phyloP scores from a whole-genome alignment of 371 early-diverging fungal species.

The Nematocida sp. region DNA sequence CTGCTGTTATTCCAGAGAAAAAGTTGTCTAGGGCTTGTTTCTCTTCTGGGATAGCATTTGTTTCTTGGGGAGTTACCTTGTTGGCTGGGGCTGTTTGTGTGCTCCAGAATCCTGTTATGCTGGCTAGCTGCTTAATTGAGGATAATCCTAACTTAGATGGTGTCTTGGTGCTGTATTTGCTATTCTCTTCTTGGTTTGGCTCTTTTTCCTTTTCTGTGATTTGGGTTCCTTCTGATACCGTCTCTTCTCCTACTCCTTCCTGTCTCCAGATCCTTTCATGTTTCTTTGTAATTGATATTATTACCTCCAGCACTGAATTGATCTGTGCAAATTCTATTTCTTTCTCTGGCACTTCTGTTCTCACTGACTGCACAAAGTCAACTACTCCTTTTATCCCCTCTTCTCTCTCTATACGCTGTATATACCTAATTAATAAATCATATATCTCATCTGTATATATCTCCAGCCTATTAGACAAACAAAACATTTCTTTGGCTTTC shows the following conservation, averaged over 20 bases:
- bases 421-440: not conserved
- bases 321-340: slow-evolving; percentile 28
- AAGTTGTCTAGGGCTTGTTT: slow-evolving; percentile 4
- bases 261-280: slow-evolving; percentile 32
- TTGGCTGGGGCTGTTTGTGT: slow-evolving; percentile 5
- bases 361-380: not conserved
- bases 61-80: slow-evolving; percentile 7
- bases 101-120: not conserved
- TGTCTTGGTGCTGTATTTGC: not conserved
- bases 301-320: slow-evolving; percentile 32
- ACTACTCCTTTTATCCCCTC: slow-evolving; percentile 6
- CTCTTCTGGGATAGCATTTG: not conserved
- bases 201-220: not conserved
- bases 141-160: slow-evolving; percentile 1
- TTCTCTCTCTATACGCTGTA: slow-evolving; percentile 31
- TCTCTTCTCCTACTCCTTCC: not conserved
- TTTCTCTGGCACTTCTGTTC: not conserved
- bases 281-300: slow-evolving; percentile 33
- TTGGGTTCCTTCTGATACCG: not conserved
- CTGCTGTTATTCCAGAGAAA: not conserved
- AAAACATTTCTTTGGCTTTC: slow-evolving; percentile 12
- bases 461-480: not conserved
- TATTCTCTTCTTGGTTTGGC: not conserved
- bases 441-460: slow-evolving; percentile 23
- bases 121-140: slow-evolving; percentile 29